These are phyloP conservation scores for Elasticomyces elasticus DNA, from an alignment of 495 filamentous ascomycete species.

Conservation along the genomic window DNA sequence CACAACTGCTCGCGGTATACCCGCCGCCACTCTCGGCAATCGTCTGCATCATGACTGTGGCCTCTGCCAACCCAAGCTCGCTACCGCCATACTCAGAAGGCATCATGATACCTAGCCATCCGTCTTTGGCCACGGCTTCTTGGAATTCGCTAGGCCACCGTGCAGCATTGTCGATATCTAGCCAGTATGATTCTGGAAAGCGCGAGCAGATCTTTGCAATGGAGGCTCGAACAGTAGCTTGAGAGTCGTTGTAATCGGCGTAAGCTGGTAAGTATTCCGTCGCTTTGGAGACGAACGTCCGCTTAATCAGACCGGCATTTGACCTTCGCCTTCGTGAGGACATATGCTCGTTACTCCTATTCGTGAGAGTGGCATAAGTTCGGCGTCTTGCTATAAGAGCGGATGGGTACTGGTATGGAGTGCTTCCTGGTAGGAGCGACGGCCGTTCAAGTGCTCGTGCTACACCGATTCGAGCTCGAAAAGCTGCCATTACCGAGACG, in stretches of 20 bases:
- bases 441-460: too few species aligned
- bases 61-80: conserved; percentile 24
- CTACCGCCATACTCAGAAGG: conserved; percentile 25
- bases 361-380: background rate
- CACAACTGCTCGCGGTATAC: conserved; percentile 20
- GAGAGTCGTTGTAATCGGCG: conserved; percentile 25
- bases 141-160: conserved; percentile 25
- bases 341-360: background rate
- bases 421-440: too few species aligned
- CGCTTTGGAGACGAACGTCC: conserved; percentile 18
- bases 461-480: too few species aligned
- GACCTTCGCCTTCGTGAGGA: background rate
- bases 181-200: conserved; percentile 25
- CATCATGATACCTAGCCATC: conserved; percentile 28
- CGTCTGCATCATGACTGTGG: conserved; percentile 29
- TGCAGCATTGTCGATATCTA: conserved; percentile 19
- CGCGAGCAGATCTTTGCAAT: conserved; percentile 25
- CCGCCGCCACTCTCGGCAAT: conserved; percentile 26
- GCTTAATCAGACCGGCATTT: background rate
- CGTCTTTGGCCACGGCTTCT: conserved; percentile 24
- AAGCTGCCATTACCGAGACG: too few species aligned
- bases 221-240: conserved; percentile 23
- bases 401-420: too few species aligned
- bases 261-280: conserved; percentile 23
- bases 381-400: too few species aligned